Evolutionary conservation across 164 flowering plant genomes (phyloP).

Genomic region (Stephania japonica): DNA sequence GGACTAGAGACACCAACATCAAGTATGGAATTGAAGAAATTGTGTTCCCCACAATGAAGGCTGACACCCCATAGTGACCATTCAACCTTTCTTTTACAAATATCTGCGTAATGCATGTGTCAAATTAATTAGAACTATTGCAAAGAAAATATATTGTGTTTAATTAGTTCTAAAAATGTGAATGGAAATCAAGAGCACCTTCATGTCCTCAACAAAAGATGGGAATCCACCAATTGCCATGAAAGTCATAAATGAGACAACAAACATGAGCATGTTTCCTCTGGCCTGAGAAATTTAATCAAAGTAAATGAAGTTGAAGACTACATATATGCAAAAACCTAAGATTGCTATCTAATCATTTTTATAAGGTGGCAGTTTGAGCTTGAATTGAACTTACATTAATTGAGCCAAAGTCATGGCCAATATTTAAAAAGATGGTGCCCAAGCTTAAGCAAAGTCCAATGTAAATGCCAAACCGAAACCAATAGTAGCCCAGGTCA

Average conservation of each 20-base stretch:
- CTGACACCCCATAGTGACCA: slow-evolving; percentile 48
- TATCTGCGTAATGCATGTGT: slow-evolving; percentile 20
- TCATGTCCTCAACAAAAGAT: slow-evolving; percentile 51
- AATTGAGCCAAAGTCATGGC: slow-evolving; percentile 29
- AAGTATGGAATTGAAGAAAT: slow-evolving; percentile 51
- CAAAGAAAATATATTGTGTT: background rate
- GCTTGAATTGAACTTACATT: slow-evolving; percentile 20
- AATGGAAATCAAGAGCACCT: slow-evolving; percentile 19
- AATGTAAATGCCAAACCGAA: slow-evolving; percentile 37
- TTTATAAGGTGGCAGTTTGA: too few species aligned
- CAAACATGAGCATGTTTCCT: slow-evolving; percentile 36
- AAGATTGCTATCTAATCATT: too few species aligned
- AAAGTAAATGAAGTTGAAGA: too few species aligned
- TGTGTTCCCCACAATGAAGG: slow-evolving; percentile 49
- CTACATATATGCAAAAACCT: too few species aligned
- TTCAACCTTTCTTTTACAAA: slow-evolving; percentile 51
- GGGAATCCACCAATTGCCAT: slow-evolving; percentile 58
- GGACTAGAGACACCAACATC: slow-evolving; percentile 34
- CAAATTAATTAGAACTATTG: too few species aligned
- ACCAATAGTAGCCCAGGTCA: slow-evolving; percentile 66
- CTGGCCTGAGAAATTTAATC: slow-evolving; percentile 27
- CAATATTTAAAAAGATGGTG: slow-evolving; percentile 40
- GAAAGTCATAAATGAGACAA: slow-evolving; percentile 37
- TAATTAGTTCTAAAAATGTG: background rate
- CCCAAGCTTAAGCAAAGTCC: slow-evolving; percentile 36